Base-by-base conservation (phyloP, 805 yeast genomes). In the Lipomyces starkeyi region DNA sequence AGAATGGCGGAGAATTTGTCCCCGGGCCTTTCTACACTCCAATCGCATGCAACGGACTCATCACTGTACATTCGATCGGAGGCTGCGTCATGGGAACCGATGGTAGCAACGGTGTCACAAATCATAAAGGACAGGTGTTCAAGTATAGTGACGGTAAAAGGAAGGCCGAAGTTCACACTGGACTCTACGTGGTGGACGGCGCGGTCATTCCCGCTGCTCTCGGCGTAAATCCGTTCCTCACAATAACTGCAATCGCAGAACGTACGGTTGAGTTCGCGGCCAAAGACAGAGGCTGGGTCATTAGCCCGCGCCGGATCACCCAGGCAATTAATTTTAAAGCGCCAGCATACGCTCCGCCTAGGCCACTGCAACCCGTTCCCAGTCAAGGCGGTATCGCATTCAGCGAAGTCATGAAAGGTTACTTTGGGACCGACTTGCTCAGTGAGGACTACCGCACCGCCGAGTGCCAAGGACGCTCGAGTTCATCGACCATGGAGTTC, bases 1-100 rank as follows among this genome's bases (percentile, higher is more conserved):
- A 17, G 22, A 43, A n/a, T 43, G 49, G 49, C 20, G 49, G 49
- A 2, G 20, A 17, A 8, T 43, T 43, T n/a, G 49, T 43, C 8
- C 49, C 49, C 22, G 49, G 49, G n/a, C 49, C 49, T 43, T 43
- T 43, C 49, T 43, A 43, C 22, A 43, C 49, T 43, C 49, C 49
- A 11, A 43, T 43, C 22, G 49, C 49, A 17, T 17, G 49, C 49
- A 17, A 43, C 11, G 49, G 20, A n/a, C 20, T 43, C 22, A 43
- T 43, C 22, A 43, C 49, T 17, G 49, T 43, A 5, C 49, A 43
- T 43, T 43, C 49, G 3, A 43, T 43, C 49, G 49, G 49, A 43
- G 49, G 49, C 49, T 43, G 49, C 9, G 49, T n/a, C 49, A 43
- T 43, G 49, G 22, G 22, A 3, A n/a, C 49, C 22, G 49, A 43